Evolutionary conservation across 108 stramenopile genomes (phyloP).

Genomic region (Fistulifera pelliculosa): DNA sequence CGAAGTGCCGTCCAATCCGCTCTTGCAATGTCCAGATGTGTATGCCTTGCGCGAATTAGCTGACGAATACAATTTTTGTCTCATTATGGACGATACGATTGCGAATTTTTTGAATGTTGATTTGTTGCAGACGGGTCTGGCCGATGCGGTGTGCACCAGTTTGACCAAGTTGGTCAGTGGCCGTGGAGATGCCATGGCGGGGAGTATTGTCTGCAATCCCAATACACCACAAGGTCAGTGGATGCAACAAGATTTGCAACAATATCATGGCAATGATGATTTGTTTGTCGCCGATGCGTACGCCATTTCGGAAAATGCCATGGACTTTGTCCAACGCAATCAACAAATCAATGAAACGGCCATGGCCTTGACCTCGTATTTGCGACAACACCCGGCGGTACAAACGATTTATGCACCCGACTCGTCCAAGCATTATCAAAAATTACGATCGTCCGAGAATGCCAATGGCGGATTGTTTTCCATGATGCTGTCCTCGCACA

Average conservation of each 20-base stretch:
- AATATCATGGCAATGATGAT: conserved; percentile 26
- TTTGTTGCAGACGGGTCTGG: conserved; percentile 37
- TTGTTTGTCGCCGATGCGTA: conserved; percentile 34
- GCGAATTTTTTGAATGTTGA: conserved; percentile 63
- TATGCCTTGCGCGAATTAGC: conserved; percentile 32
- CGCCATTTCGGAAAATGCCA: conserved; percentile 31
- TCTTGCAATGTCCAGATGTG: conserved; percentile 56
- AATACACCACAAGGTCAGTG: conserved; percentile 38
- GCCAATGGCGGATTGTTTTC: conserved; percentile 55
- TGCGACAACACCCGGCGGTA: conserved; percentile 35
- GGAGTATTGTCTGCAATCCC: conserved; percentile 40
- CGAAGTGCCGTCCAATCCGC: conserved; percentile 69
- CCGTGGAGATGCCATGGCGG: conserved; percentile 63
- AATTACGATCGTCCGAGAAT: conserved; percentile 5
- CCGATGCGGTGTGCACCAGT: conserved; percentile 54
- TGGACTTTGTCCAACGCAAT: conserved; percentile 43
- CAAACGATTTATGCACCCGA: conserved; percentile 53
- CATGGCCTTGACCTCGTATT: conserved; percentile 34
- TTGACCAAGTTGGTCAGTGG: conserved; percentile 67
- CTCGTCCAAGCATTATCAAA: conserved; percentile 7
- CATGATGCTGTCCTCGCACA: conserved; percentile 37
- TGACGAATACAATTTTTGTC: conserved; percentile 35
- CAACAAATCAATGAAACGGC: conserved; percentile 47
- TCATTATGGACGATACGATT: conserved; percentile 70
- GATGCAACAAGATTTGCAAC: conserved; percentile 38